Evolutionary conservation across 495 filamentous ascomycete species (phyloP), one percentile per base, ranked within the genome.

Genomic region (Penicillium daleae): DNA sequence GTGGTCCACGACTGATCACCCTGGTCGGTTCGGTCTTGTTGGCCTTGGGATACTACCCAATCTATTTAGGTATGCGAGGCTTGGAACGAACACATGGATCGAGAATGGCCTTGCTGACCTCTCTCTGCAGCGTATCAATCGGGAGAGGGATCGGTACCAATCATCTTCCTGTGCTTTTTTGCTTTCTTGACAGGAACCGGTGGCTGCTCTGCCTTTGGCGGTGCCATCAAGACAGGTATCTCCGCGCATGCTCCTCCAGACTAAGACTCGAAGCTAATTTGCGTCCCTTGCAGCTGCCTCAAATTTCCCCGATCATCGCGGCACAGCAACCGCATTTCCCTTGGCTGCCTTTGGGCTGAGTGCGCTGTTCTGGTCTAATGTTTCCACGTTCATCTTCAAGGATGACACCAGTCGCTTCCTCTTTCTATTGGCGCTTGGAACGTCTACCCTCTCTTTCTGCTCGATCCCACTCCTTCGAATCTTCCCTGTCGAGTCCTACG

Each of bases 291-390:
- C 35, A 82, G 94, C 92, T 60, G 93, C 96, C 33, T 80, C 93
- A 44, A 99, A 99, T 74, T 99, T 92, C 83, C 96, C 94, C 2
- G 82, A 88, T 35, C 90, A 96, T 69, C 87, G 95, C 48, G 95
- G 96, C 57, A 97, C 94, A 21, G 95, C 95, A 15, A 98, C 95
- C 7, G 93, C 92, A 3, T 92, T 98, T 70, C 94, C 95, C 7
- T 78, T 99, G 49, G 88, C 94, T 44, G 92, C 91, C 5, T 97
- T 98, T 73, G 95, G 95, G 26, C 81, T 99, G 32, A 97, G 94
- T 76, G 95, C 95, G 51, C 92, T 98, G 73, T 96, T 98, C 83
- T 99, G 97, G 80, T 90, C 95, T 19, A 80, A 86, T 21, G 76
- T 93, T 24, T 91, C 93, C 4, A 83, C 84, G 35, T 66, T 94